A percentile compares a stretch with the other conserved stretches of the same genome.
phyloP scores from a whole-genome alignment of 176 grass and related monocot genomes.

The Phyllostachys edulis region DNA sequence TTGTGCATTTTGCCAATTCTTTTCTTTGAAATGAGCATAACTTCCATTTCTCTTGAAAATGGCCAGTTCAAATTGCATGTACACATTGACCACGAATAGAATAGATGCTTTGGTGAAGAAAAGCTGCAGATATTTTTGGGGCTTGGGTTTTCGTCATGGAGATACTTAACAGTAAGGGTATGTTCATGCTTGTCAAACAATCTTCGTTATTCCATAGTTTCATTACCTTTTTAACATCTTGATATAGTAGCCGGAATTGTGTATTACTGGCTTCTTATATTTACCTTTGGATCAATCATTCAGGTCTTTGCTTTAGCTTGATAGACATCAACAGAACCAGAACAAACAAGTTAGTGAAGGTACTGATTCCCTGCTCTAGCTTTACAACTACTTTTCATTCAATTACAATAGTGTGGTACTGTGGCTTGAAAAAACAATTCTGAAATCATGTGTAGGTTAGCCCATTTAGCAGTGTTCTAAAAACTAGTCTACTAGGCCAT shows the following conservation, averaged over 20 bases:
- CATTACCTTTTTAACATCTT: not conserved
- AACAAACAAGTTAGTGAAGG: constrained; percentile 18
- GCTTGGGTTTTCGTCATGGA: constrained; percentile 22
- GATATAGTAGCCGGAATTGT: not conserved
- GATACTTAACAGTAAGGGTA: constrained; percentile 31
- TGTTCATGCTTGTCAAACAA: not conserved
- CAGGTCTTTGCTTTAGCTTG: constrained; percentile 31
- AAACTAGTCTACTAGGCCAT: too few species aligned
- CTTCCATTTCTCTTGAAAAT: not conserved
- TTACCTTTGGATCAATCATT: not conserved
- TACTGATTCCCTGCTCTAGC: not conserved
- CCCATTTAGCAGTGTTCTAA: not conserved
- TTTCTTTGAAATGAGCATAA: not conserved
- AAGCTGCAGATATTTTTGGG: not conserved
- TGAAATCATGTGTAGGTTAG: not conserved
- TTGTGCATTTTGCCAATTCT: too few species aligned
- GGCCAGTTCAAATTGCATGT: not conserved
- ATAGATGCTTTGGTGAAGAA: not conserved
- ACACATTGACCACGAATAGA: not conserved
- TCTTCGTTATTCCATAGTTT: not conserved
- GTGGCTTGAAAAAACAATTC: not conserved
- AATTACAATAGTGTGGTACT: not conserved
- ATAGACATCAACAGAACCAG: not conserved
- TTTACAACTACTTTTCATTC: not conserved
- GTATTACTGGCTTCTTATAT: not conserved